Evolutionary conservation across 805 yeast genomes (phyloP).

Genomic region (Saccharomycopsis microspora): DNA sequence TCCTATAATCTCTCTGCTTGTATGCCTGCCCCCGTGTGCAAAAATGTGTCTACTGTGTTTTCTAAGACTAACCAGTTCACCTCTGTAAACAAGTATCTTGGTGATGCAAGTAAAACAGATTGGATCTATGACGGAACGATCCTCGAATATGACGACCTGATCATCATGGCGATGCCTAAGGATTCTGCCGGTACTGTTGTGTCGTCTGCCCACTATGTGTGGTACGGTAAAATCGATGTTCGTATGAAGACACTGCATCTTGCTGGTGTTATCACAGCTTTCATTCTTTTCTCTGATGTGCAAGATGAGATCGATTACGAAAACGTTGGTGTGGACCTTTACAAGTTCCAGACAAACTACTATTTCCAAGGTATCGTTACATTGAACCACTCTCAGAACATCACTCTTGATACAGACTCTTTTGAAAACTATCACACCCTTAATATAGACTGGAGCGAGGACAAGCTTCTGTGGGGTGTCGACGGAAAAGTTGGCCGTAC

Average conservation of each 20-base stretch:
- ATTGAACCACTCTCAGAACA: constrained; percentile 45
- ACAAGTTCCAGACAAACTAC: constrained; percentile 63
- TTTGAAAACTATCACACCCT: constrained; percentile 62
- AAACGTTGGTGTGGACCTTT: constrained; percentile 66
- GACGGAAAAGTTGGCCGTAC: constrained; percentile 64
- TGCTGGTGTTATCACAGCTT: constrained; percentile 75
- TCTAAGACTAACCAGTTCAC: constrained; percentile 24
- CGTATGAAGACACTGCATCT: constrained; percentile 62
- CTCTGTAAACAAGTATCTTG: constrained; percentile 39
- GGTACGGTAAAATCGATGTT: constrained; percentile 79
- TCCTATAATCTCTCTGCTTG: constrained; percentile 62
- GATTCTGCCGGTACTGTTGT: constrained; percentile 66
- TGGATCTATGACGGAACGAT: constrained; percentile 60
- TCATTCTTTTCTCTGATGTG: constrained; percentile 70
- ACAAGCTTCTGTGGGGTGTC: constrained; percentile 54
- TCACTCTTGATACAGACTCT: constrained; percentile 39
- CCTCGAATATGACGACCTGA: constrained; percentile 41
- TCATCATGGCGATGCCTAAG: constrained; percentile 70
- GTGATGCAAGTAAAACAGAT: constrained; percentile 54
- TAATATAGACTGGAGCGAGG: constrained; percentile 75
- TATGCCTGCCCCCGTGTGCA: constrained; percentile 77
- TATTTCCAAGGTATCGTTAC: constrained; percentile 66
- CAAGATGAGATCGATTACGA: constrained; percentile 90
- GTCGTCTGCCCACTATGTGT: constrained; percentile 66
- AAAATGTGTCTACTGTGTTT: constrained; percentile 33